These are phyloP conservation scores for Plasmopara halstedii DNA, from an alignment of 352 stramenopile species.

Conservation along the genomic window DNA sequence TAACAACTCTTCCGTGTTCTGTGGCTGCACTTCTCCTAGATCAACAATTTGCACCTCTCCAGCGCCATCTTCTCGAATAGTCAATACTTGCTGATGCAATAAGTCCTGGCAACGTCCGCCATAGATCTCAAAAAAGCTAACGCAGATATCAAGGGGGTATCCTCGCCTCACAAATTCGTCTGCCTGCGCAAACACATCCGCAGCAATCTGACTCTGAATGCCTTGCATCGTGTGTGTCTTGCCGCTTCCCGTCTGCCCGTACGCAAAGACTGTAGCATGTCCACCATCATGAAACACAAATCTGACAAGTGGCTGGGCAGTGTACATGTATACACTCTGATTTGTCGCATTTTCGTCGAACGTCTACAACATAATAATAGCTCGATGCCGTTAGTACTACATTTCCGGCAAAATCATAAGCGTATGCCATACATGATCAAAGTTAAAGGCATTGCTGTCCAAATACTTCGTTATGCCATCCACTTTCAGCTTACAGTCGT, in stretches of 20 bases:
- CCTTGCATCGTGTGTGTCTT: constrained; percentile 94
- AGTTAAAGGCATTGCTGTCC: constrained; percentile 94
- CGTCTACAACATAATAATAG: constrained; percentile 43
- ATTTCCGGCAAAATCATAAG: neutral
- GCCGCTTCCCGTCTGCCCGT: constrained; percentile 90
- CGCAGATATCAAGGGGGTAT: constrained; percentile 75
- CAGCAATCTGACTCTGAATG: constrained; percentile 71
- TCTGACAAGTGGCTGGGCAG: constrained; percentile 89
- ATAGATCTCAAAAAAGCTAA: constrained; percentile 98
- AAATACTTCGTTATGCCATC: constrained; percentile 99
- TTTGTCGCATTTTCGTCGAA: constrained; percentile 93
- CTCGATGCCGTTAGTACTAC: neutral
- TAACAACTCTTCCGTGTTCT: constrained; percentile 85
- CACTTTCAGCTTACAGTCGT: constrained; percentile 97
- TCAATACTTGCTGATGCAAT: constrained; percentile 84
- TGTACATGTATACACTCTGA: constrained; percentile 90
- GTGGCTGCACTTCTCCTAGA: constrained; percentile 88
- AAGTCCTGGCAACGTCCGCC: constrained; percentile 94
- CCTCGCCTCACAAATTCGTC: constrained; percentile 43
- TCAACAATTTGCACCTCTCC: constrained; percentile 94
- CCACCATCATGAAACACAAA: constrained; percentile 90
- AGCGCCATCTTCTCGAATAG: constrained; percentile 90
- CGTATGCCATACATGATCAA: constrained; percentile 48
- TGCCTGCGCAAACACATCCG: constrained; percentile 66
- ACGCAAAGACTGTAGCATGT: constrained; percentile 94